Percentiles rank a stretch among this genome's conserved stretches.
Conservation (phyloP, 352 stramenopile species). For the Lagenidium giganteum region DNA sequence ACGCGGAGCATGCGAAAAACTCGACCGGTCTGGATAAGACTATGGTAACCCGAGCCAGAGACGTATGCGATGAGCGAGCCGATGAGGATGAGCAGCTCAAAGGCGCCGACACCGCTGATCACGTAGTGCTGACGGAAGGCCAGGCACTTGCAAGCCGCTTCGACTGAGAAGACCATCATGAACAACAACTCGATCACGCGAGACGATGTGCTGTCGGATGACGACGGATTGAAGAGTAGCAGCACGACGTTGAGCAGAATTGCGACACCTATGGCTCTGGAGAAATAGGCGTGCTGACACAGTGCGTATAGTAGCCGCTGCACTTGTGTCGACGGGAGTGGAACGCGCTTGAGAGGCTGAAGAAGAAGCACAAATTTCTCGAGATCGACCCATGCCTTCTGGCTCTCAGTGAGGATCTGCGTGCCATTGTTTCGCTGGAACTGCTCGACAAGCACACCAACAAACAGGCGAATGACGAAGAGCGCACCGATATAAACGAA, state of each 20-base stretch:
- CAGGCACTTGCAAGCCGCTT: slow-evolving; percentile 53
- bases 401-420: slow-evolving; percentile 69
- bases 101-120: slow-evolving; percentile 38
- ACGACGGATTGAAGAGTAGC: slow-evolving; percentile 52
- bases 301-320: slow-evolving; percentile 49
- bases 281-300: slow-evolving; percentile 57
- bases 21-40: slow-evolving; percentile 60
- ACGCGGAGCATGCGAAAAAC: slow-evolving; percentile 78
- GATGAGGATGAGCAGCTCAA: slow-evolving; percentile 56
- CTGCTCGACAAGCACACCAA: slow-evolving; percentile 75
- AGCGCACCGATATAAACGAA: slow-evolving; percentile 75
- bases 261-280: slow-evolving; percentile 34
- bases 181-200: slow-evolving; percentile 69
- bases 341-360: slow-evolving; percentile 51
- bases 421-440: slow-evolving; percentile 84
- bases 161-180: slow-evolving; percentile 45
- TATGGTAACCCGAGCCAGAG: slow-evolving; percentile 51
- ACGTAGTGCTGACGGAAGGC: slow-evolving; percentile 66
- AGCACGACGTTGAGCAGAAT: slow-evolving; percentile 72
- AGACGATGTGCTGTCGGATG: slow-evolving; percentile 25
- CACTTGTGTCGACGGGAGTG: slow-evolving; percentile 21
- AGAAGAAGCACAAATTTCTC: slow-evolving; percentile 78
- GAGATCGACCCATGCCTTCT: slow-evolving; percentile 78
- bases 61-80: slow-evolving; percentile 68
- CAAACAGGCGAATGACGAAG: slow-evolving; percentile 76